Evolutionary conservation across 176 grass and related monocot genomes (phyloP).

Genomic region (Aegilops umbellulata): DNA sequence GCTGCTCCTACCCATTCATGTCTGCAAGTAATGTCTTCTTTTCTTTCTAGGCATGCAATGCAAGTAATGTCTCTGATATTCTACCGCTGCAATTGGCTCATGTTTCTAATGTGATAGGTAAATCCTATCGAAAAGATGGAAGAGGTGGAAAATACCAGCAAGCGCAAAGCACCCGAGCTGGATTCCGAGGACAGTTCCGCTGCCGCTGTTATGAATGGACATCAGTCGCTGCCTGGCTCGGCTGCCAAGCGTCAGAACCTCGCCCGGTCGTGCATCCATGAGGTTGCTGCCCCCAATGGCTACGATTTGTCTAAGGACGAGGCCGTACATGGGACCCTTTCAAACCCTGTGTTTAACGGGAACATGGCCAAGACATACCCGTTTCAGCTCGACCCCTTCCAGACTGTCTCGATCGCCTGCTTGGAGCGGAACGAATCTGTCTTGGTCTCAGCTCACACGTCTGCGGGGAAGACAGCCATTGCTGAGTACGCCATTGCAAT

Average conservation of each 20-base stretch:
- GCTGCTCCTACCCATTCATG: background rate
- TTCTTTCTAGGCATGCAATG: background rate
- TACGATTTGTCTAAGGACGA: constrained; percentile 61
- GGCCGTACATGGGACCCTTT: constrained; percentile 61
- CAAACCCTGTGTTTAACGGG: constrained; percentile 57
- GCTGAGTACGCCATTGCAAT: constrained; percentile 95
- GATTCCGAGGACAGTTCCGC: background rate
- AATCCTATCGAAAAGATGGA: constrained; percentile 21
- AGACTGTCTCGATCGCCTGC: constrained; percentile 80
- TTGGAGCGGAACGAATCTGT: constrained; percentile 88
- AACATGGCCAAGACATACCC: constrained; percentile 95
- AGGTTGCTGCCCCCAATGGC: constrained; percentile 71
- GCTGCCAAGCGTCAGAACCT: constrained; percentile 63
- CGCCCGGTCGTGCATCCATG: constrained; percentile 78
- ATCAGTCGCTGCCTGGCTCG: constrained; percentile 9
- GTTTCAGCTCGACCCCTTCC: constrained; percentile 94
- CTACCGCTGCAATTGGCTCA: background rate
- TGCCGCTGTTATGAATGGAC: background rate
- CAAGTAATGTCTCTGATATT: background rate
- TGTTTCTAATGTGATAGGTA: background rate
- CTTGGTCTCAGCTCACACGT: constrained; percentile 92
- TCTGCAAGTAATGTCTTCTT: background rate
- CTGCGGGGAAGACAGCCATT: constrained; percentile 87
- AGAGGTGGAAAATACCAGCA: constrained; percentile 30
- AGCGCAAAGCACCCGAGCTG: constrained; percentile 43